These are phyloP conservation scores for Jaenimonas drosophilae DNA, from an alignment of 208 protist genomes.

Conservation along the genomic window DNA sequence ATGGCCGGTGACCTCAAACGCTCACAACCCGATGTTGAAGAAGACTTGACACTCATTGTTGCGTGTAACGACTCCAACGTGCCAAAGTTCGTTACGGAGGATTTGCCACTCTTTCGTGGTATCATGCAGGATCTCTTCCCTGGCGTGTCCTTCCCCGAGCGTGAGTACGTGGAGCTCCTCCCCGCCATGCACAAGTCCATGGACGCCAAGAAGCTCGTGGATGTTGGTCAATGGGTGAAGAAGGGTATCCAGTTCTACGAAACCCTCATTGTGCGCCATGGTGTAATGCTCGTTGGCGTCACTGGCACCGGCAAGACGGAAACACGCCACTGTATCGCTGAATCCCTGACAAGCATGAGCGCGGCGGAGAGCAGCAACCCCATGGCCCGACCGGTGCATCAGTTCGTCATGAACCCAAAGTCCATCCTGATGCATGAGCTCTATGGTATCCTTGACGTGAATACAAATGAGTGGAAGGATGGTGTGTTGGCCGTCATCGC, in stretches of 20 bases:
- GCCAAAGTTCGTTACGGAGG: constrained; percentile 98
- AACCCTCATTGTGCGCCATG: constrained; percentile 95
- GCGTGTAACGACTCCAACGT: constrained; percentile 97
- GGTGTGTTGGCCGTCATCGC: constrained; percentile 88
- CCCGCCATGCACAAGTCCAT: constrained; percentile 81
- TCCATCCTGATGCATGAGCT: constrained; percentile 95
- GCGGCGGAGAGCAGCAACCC: constrained; percentile 41
- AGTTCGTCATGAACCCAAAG: constrained; percentile 97
- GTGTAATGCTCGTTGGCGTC: constrained; percentile 98
- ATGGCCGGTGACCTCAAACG: constrained; percentile 97
- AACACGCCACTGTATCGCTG: constrained; percentile 67
- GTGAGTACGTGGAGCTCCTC: constrained; percentile 90
- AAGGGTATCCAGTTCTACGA: constrained; percentile 98
- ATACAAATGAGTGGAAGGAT: constrained; percentile 93
- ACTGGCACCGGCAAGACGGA: constrained; percentile 95
- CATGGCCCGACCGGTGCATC: constrained; percentile 74
- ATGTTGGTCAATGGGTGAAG: constrained; percentile 78
- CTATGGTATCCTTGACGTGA: constrained; percentile 93
- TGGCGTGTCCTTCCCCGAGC: constrained; percentile 89
- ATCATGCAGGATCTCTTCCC: constrained; percentile 99
- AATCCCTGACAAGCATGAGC: constrained; percentile 60
- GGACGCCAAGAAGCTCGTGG: constrained; percentile 52
- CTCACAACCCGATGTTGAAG: constrained; percentile 92
- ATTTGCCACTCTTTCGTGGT: constrained; percentile 96
- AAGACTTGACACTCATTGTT: constrained; percentile 97